Percentiles rank a stretch among this genome's conserved stretches.
These are phyloP conservation scores for Inosperma sp. DNA, from an alignment of 768 basidiomycete species.

Conservation along the genomic window DNA sequence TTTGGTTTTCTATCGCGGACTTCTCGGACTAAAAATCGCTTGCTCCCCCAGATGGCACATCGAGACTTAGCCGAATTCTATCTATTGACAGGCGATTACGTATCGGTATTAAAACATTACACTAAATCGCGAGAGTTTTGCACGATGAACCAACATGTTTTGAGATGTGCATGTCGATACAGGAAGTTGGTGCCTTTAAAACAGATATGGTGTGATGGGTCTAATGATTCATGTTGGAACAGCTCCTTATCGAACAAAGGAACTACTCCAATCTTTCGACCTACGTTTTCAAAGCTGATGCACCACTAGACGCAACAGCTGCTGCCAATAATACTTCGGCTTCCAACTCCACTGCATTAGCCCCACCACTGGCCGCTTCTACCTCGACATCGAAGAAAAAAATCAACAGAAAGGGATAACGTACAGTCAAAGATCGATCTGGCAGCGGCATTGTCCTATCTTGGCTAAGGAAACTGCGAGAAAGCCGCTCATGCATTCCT, in stretches of 20 bases:
- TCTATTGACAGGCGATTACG: conserved; percentile 66
- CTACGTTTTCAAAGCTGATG: conserved; percentile 96
- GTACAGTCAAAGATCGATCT: conserved; percentile 78
- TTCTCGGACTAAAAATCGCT: neutral
- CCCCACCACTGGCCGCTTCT: conserved; percentile 20
- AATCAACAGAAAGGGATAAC: conserved; percentile 57
- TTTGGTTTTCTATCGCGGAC: neutral
- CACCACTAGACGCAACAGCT: conserved; percentile 66
- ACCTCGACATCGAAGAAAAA: conserved; percentile 35
- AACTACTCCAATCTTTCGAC: conserved; percentile 85
- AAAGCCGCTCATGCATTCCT: conserved; percentile 75
- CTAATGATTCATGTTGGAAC: neutral
- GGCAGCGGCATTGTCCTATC: conserved; percentile 69
- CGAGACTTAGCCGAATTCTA: conserved; percentile 83
- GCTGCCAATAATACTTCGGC: conserved; percentile 24
- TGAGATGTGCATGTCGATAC: conserved; percentile 87
- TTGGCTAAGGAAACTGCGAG: conserved; percentile 70
- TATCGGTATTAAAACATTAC: conserved; percentile 70
- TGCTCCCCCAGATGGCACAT: conserved; percentile 73
- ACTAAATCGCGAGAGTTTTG: conserved; percentile 93
- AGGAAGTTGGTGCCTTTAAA: conserved; percentile 50
- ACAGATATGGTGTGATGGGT: neutral
- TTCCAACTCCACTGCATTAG: conserved; percentile 16
- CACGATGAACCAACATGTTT: conserved; percentile 84
- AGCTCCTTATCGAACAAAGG: conserved; percentile 82